phyloP scores from a whole-genome alignment of 1,284 basidiomycete species.

The Pholiota adiposa region DNA sequence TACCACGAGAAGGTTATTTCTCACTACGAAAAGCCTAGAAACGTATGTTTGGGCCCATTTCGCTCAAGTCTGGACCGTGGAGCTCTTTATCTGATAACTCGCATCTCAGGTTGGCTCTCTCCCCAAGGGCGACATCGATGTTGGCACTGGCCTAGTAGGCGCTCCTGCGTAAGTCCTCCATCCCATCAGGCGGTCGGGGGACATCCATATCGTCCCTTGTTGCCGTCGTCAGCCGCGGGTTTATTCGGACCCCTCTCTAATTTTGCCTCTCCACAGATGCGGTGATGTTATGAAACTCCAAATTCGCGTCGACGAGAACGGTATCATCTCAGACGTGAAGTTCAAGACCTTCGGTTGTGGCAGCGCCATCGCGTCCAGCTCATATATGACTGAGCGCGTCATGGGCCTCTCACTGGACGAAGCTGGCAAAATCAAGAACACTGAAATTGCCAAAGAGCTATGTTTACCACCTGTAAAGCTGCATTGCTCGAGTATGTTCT shows the following conservation, averaged over 20 bases:
- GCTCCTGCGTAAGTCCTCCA: slow-evolving; percentile 87
- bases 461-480: slow-evolving; percentile 97
- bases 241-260: slow-evolving; percentile 28
- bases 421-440: slow-evolving; percentile 97
- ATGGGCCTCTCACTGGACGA: slow-evolving; percentile 94
- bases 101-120: slow-evolving; percentile 86
- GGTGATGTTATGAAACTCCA: slow-evolving; percentile 99
- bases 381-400: slow-evolving; percentile 98
- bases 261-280: slow-evolving; percentile 51
- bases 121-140: slow-evolving; percentile 88
- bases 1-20: slow-evolving; percentile 96
- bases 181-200: background rate
- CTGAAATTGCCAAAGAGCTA: slow-evolving; percentile 97
- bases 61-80: slow-evolving; percentile 30
- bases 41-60: slow-evolving; percentile 63
- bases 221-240: slow-evolving; percentile 23
- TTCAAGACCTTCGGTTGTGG: slow-evolving; percentile 99
- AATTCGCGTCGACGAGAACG: slow-evolving; percentile 94
- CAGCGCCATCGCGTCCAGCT: slow-evolving; percentile 96
- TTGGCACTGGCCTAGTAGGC: slow-evolving; percentile 97
- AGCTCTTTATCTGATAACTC: slow-evolving; percentile 60
- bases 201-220: slow-evolving; percentile 3
- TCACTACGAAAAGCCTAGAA: slow-evolving; percentile 94
- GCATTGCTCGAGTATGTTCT: slow-evolving; percentile 79
- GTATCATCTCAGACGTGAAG: slow-evolving; percentile 97